Conservation (phyloP, 2,329 filamentous ascomycete species). For the Fusarium subglutinans region DNA sequence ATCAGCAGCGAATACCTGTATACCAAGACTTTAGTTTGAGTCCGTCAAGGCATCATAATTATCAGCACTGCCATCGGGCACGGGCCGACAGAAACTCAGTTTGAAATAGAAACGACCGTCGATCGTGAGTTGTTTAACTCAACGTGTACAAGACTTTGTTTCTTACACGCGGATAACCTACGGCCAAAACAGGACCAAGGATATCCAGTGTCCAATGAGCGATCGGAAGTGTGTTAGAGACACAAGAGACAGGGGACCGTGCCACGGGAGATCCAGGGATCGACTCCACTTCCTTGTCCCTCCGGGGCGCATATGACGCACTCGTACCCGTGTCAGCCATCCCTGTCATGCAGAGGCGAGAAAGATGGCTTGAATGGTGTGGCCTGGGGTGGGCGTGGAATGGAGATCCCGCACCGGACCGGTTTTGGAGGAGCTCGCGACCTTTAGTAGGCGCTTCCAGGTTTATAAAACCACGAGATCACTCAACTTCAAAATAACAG, state of each 20-base stretch:
- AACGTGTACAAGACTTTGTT: constrained; percentile 30
- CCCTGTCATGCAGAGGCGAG: constrained; percentile 37
- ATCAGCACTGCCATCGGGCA: background rate
- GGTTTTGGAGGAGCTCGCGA: constrained; percentile 25
- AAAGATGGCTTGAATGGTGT: constrained; percentile 26
- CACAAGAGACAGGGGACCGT: constrained; percentile 31
- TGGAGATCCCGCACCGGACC: constrained; percentile 37
- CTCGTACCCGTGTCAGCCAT: constrained; percentile 39
- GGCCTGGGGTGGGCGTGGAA: constrained; percentile 31
- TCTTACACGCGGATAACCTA: constrained; percentile 18
- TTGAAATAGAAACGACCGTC: constrained; percentile 30
- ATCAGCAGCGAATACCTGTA: background rate
- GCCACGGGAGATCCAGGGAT: constrained; percentile 35
- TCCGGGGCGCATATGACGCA: constrained; percentile 44
- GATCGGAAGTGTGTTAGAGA: constrained; percentile 35
- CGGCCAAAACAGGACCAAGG: constrained; percentile 13
- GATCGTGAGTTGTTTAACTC: constrained; percentile 28
- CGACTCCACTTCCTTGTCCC: constrained; percentile 30
- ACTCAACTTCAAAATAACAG: constrained; percentile 18
- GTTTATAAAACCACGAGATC: constrained; percentile 21
- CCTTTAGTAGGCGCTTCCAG: constrained; percentile 14
- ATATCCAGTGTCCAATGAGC: constrained; percentile 22
- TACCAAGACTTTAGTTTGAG: constrained; percentile 1
- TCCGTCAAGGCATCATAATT: constrained; percentile 1
- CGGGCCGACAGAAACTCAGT: constrained; percentile 4